phyloP scores from a whole-genome alignment of 1,139 yeast species.

The Tardiomyces depauwii region DNA sequence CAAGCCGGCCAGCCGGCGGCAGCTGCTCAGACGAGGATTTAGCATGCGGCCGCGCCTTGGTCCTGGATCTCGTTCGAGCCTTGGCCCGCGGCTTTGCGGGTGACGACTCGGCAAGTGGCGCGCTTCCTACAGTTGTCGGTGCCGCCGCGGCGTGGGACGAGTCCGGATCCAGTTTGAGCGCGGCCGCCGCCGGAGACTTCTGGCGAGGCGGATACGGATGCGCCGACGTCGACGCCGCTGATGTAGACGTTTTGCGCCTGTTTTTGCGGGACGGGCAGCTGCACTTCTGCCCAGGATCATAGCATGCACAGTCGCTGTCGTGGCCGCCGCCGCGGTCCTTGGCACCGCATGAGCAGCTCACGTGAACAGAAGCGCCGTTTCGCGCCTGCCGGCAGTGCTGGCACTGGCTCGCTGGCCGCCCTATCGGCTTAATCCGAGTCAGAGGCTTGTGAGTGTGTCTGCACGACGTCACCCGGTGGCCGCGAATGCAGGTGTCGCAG shows the following conservation, averaged over 20 bases:
- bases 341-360: constrained; percentile 54
- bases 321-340: not conserved
- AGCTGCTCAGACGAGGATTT: not conserved
- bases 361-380: constrained; percentile 57
- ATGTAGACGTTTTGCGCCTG: not conserved
- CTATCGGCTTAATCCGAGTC: constrained; percentile 90
- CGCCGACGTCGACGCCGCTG: not conserved
- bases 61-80: not conserved
- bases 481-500: constrained; percentile 91
- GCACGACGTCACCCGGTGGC: constrained; percentile 91
- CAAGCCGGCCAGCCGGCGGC: too few relatives aligned
- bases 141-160: too few relatives aligned
- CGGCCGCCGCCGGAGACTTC: not conserved
- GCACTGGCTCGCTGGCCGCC: constrained; percentile 91
- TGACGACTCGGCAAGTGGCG: too few relatives aligned
- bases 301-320: not conserved
- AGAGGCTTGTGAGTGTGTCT: constrained; percentile 85
- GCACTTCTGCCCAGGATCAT: not conserved
- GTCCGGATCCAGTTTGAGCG: not conserved
- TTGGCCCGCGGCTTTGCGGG: not conserved
- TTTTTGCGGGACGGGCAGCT: not conserved
- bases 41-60: not conserved
- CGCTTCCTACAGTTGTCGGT: too few relatives aligned
- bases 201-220: too few relatives aligned
- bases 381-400: constrained; percentile 76